Evolutionary conservation across 2,329 filamentous ascomycete species (phyloP).

Genomic region (Harringtonia aguacate): DNA sequence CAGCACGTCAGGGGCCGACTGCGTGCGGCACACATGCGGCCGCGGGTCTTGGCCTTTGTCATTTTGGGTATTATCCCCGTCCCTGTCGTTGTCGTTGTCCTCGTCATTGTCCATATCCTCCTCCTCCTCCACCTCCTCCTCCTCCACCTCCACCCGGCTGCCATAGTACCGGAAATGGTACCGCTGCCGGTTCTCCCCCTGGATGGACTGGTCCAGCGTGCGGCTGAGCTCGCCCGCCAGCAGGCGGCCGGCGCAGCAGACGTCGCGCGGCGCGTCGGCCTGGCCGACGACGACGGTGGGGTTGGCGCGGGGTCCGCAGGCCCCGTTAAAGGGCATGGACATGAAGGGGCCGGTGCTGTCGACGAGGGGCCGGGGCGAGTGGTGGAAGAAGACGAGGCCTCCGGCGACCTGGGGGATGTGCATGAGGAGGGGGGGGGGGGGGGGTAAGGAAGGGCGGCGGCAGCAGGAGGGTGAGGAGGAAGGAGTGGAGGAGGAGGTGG

Average conservation of each 20-base stretch:
- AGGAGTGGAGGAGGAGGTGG: neutral
- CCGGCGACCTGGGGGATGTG: slow-evolving; percentile 2
- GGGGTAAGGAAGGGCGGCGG: neutral
- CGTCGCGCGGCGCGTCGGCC: neutral
- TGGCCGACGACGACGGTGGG: neutral
- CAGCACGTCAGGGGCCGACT: slow-evolving; percentile 4
- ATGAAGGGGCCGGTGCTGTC: slow-evolving; percentile 1
- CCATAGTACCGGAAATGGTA: slow-evolving; percentile 5
- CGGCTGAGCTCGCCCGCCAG: slow-evolving; percentile 5
- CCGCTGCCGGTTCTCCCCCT: slow-evolving; percentile 5
- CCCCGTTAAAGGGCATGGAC: slow-evolving; percentile 8
- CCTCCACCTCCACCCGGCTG: slow-evolving; percentile 1
- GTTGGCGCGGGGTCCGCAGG: slow-evolving; percentile 3
- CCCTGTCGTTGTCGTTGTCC: no score
- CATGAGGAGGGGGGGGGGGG: neutral
- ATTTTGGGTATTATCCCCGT: no score
- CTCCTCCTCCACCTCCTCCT: neutral
- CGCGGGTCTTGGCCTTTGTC: neutral
- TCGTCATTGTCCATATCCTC: no score
- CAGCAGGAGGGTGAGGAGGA: neutral
- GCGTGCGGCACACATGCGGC: slow-evolving; percentile 2
- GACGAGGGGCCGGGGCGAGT: neutral
- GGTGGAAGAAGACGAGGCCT: slow-evolving; percentile 1
- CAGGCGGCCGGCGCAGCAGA: neutral
- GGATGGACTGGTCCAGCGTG: slow-evolving; percentile 2